Conservation (phyloP, 139 green algal genomes). For the Coelastrella sp. region DNA sequence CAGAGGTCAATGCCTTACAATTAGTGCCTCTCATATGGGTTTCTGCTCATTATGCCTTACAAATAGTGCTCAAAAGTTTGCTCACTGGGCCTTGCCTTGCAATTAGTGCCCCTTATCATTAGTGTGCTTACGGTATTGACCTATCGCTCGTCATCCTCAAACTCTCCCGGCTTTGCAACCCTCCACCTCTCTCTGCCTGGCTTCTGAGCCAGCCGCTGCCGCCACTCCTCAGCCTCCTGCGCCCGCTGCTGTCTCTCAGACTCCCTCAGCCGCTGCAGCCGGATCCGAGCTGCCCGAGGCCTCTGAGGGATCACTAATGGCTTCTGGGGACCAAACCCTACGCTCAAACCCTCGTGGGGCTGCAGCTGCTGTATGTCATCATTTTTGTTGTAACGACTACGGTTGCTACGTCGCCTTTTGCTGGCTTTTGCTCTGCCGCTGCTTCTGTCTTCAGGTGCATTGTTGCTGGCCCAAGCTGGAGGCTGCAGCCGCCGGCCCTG, state of each 20-base stretch:
- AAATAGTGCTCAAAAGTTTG: too few species aligned
- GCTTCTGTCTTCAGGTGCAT: not conserved
- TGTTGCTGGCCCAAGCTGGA: too few species aligned
- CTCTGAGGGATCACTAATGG: not conserved
- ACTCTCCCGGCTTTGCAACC: not conserved
- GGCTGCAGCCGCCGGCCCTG: not conserved
- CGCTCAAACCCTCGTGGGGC: not conserved
- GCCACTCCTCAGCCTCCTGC: not conserved
- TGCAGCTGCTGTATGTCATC: too few species aligned
- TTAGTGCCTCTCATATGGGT: too few species aligned
- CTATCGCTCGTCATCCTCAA: not conserved
- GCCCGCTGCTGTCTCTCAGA: not conserved
- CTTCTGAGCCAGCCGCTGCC: not conserved
- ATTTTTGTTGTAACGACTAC: not conserved
- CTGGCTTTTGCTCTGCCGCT: not conserved
- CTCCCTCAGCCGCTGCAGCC: slow-evolving; percentile 24
- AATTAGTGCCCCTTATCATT: too few species aligned
- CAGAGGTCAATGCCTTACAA: too few species aligned
- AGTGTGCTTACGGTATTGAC: too few species aligned
- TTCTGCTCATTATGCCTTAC: too few species aligned
- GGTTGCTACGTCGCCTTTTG: not conserved
- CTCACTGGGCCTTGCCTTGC: too few species aligned
- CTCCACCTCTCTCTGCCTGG: not conserved
- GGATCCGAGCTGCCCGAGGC: slow-evolving; percentile 3
- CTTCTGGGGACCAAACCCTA: not conserved